Evolutionary conservation across 2,329 filamentous ascomycete genomes (phyloP).

Genomic region (Dothistroma pini): DNA sequence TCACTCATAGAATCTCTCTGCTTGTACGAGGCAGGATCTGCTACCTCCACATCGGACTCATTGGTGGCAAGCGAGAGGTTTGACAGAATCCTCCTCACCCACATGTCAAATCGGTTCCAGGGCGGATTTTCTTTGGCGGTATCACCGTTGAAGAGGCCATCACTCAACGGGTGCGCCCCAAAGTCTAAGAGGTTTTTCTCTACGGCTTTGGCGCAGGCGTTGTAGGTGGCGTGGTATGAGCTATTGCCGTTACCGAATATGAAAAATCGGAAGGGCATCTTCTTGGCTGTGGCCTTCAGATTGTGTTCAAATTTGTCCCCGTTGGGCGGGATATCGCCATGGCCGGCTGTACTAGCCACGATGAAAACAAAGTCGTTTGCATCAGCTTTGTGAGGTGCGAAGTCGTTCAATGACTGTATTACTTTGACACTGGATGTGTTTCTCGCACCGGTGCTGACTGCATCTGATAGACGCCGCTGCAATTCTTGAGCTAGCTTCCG

Average conservation of each 20-base stretch:
- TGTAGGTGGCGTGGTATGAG: conserved; percentile 7
- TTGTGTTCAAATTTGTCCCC: neutral
- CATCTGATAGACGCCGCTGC: neutral
- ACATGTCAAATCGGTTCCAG: conserved; percentile 8
- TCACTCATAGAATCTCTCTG: too few species aligned
- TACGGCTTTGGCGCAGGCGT: conserved; percentile 5
- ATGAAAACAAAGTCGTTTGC: conserved; percentile 2
- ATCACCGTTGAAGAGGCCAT: conserved; percentile 4
- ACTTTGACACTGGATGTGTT: neutral
- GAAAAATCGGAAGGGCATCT: neutral
- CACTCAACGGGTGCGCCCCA: neutral
- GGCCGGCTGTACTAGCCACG: conserved; percentile 7
- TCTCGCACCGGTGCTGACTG: neutral
- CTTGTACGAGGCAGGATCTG: too few species aligned
- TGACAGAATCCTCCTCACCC: neutral
- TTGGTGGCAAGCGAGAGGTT: neutral
- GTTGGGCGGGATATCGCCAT: conserved; percentile 7
- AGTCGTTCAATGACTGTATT: conserved; percentile 1
- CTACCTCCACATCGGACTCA: neutral
- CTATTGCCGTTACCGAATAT: conserved; percentile 11
- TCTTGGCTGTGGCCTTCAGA: neutral
- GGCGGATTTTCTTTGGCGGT: conserved; percentile 6
- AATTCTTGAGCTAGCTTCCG: conserved; percentile 6
- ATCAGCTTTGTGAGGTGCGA: neutral
- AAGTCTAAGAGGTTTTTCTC: neutral